Evolutionary conservation across 257 asterid species (phyloP), one percentile per base, ranked within the genome.

Genomic region (Nicotiana tomentosiformis): DNA sequence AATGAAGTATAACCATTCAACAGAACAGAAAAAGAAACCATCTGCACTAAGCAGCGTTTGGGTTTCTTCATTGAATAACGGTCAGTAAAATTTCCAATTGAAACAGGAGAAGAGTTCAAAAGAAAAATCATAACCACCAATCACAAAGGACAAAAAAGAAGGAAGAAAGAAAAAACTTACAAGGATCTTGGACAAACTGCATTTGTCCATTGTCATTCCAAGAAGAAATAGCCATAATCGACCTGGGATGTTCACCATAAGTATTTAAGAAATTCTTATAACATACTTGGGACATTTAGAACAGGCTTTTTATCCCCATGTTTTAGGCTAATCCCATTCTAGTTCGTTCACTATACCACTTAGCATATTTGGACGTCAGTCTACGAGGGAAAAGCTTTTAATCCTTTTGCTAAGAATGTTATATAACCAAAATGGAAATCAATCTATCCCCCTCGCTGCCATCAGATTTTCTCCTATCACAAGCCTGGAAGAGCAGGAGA

Each of bases 121-220:
- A 51, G 7, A 56, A 66, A 81, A 81, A 11, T 79, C 68, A 39
- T 20, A 46, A 39, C 49, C 51, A 46, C 16, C 83, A 66, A 49
- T 53, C 29, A 17, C 15, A 55, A 65, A 5, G 58, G 66, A 4
- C 49, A 78, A 65, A 49, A 16, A 49, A 32, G 62, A 78, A 14
- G 16, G 43, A 77, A 55, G 68, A 14, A 77, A 81, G 81, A 81
- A 66, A 12, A 49, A 80, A 86, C 98, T 94, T 88, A 96, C 99
- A 84, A 82, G 99, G 96, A 90, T 96, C 98, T 30, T 94, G 95
- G 80, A 96, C 99, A 84, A 90, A 96, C 86, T 96, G 97, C 87
- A 84, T 91, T 86, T 96, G 99, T 65, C 99, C 99, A 84, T 96
- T 96, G 91, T 96, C 99, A 90, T 96, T 96, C 99, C 99, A 94